Base-by-base conservation (phyloP, 306 rosid genomes). In the Casuarina cunninghamiana region DNA sequence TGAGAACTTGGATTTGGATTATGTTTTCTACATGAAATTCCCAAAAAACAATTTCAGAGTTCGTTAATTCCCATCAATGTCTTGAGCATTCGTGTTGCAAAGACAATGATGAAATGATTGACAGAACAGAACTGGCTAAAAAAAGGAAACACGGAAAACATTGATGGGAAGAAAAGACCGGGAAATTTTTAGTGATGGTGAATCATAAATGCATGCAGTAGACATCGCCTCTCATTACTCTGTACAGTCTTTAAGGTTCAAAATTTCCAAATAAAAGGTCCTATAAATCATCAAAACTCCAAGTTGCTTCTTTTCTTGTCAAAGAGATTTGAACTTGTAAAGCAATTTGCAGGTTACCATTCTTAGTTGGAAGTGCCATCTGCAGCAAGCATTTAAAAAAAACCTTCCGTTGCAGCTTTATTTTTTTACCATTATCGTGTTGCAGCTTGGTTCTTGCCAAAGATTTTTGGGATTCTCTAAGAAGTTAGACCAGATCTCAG, bases 151-250 rank as follows among this genome's bases (percentile, higher is more conserved):
- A 44, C 73, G 68, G 50, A 72, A 61, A 44, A 48, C 80, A 80
- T 78, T 81, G 55, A 84, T 80, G 88, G 74, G 84, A 78, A 87
- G 76, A 42, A 53, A 83, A 69, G 85, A 87, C 66, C 54, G n/a
- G 76, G 57, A 75, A 67, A 85, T 82, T 67, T 74, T 68, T 16
- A 46, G 74, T 79, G 78, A 71, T 82, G 19, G 67, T 80, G 79
- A 79, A 78, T 19, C 35, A 78, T 86, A 73, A 87, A 86, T 84
- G 90, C 90, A 78, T 60, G 81, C 80, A 68, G 81, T 84, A 90
- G 78, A 80, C 84, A 82, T 78, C 78, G 86, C 73, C 41, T 80
- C 84, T 86, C n/a, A 46, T 58, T 69, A 75, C 78, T 72, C 41
- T 46, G 61, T 26, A 26, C 32, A 26, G 32, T 26, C 32, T 26